Percentiles rank a stretch among this genome's conserved stretches.
Evolutionary conservation across 2,329 filamentous ascomycete species (phyloP).

Genomic region (Bimuria novae-zelandiae): DNA sequence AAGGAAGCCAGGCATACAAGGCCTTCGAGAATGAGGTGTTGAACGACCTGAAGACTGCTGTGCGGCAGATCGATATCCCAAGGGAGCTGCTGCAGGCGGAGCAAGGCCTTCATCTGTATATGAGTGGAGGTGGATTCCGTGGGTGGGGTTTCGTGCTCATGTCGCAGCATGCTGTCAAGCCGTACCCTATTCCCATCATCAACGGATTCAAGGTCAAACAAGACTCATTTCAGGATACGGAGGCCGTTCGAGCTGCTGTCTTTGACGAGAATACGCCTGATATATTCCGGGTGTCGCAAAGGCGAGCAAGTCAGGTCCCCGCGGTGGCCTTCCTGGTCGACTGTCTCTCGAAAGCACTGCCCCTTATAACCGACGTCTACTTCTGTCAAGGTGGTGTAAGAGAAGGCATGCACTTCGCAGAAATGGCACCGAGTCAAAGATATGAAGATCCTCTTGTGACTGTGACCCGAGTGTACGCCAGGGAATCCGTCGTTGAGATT

Average conservation of each 20-base stretch:
- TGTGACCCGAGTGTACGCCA: slow-evolving; percentile 60
- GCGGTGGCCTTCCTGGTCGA: slow-evolving; percentile 82
- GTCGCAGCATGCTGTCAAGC: slow-evolving; percentile 71
- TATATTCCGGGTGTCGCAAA: slow-evolving; percentile 75
- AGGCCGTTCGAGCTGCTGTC: slow-evolving; percentile 50
- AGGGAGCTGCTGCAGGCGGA: slow-evolving; percentile 50
- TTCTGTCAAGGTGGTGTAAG: slow-evolving; percentile 89
- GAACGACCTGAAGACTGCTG: slow-evolving; percentile 63
- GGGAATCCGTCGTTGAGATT: slow-evolving; percentile 54
- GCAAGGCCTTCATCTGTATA: slow-evolving; percentile 66
- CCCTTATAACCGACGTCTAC: slow-evolving; percentile 69
- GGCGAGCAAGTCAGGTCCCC: slow-evolving; percentile 79
- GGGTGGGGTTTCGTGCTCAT: slow-evolving; percentile 91
- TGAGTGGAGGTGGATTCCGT: slow-evolving; percentile 87
- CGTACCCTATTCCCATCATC: slow-evolving; percentile 83
- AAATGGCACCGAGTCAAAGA: slow-evolving; percentile 63
- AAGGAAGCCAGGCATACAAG: slow-evolving; percentile 48
- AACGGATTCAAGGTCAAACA: slow-evolving; percentile 74
- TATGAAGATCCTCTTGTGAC: slow-evolving; percentile 69
- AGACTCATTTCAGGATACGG: slow-evolving; percentile 63
- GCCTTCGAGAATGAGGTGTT: slow-evolving; percentile 61
- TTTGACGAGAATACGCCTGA: slow-evolving; percentile 44
- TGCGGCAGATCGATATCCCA: slow-evolving; percentile 62
- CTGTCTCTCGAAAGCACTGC: slow-evolving; percentile 71
- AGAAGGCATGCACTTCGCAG: slow-evolving; percentile 80